These are phyloP conservation scores for Haematococcus lacustris DNA, from an alignment of 139 green algal genomes.

Conservation along the genomic window DNA sequence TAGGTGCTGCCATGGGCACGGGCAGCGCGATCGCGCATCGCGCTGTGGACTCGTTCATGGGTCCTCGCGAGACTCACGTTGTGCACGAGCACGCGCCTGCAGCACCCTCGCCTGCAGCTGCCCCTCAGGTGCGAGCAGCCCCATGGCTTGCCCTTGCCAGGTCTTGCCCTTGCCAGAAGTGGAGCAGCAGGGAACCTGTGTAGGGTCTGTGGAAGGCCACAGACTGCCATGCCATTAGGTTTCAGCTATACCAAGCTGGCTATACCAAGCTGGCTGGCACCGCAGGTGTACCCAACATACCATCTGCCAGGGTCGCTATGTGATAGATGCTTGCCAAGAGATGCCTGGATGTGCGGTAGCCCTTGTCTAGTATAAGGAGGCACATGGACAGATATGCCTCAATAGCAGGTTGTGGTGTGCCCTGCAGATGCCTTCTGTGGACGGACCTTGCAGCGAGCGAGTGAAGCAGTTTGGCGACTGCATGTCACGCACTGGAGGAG, in stretches of 20 bases:
- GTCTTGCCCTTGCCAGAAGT: not conserved
- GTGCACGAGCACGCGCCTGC: constrained; percentile 25
- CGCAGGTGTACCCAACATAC: not conserved
- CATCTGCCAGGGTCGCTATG: not conserved
- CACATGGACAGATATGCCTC: not conserved
- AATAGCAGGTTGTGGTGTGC: not conserved
- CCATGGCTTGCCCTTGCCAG: not conserved
- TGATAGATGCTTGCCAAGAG: not conserved
- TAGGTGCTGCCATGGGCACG: constrained; percentile 76
- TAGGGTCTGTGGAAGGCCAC: too few species aligned
- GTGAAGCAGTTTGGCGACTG: constrained; percentile 84
- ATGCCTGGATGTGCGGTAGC: not conserved
- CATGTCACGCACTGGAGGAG: constrained; percentile 67
- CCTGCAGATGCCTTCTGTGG: not conserved
- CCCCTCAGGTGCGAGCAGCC: not conserved
- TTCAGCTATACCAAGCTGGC: too few species aligned
- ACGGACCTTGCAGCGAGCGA: constrained; percentile 51
- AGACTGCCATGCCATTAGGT: too few species aligned
- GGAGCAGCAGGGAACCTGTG: too few species aligned
- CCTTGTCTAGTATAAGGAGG: not conserved
- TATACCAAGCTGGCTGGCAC: not conserved
- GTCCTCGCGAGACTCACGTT: constrained; percentile 22
- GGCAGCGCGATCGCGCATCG: constrained; percentile 76
- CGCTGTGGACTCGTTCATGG: constrained; percentile 75
- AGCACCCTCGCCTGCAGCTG: constrained; percentile 16